Conservation (phyloP, 2,329 filamentous ascomycete species). For the Phialophora expanda region DNA sequence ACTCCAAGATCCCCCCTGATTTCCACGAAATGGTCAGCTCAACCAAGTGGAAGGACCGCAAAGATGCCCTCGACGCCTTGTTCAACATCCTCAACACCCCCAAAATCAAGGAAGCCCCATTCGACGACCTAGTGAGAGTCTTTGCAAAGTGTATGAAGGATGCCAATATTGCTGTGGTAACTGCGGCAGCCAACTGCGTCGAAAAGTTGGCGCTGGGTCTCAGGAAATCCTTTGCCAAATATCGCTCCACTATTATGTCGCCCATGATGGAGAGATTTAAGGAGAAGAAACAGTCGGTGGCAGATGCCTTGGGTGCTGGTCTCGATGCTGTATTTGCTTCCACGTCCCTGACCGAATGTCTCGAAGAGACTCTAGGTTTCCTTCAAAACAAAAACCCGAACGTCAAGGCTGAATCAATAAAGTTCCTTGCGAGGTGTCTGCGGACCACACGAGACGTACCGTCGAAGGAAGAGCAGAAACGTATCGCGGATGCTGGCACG, state of each 20-base stretch:
- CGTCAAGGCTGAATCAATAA: slow-evolving; percentile 93
- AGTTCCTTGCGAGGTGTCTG: slow-evolving; percentile 87
- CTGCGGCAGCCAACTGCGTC: slow-evolving; percentile 88
- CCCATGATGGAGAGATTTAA: slow-evolving; percentile 95
- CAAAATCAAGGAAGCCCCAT: slow-evolving; percentile 88
- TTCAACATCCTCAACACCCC: slow-evolving; percentile 79
- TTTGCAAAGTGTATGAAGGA: slow-evolving; percentile 99
- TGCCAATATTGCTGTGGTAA: slow-evolving; percentile 93
- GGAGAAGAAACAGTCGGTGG: slow-evolving; percentile 90
- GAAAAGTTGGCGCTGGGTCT: slow-evolving; percentile 87
- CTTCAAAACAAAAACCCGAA: slow-evolving; percentile 95
- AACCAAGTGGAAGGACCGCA: slow-evolving; percentile 97
- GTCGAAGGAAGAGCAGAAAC: slow-evolving; percentile 78
- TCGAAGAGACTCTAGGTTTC: slow-evolving; percentile 88
- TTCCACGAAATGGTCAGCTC: slow-evolving; percentile 84
- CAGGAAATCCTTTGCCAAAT: slow-evolving; percentile 76
- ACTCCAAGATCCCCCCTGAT: slow-evolving; percentile 78
- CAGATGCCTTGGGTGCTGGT: slow-evolving; percentile 84
- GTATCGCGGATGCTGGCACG: slow-evolving; percentile 85
- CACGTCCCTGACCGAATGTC: slow-evolving; percentile 77
- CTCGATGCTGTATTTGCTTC: slow-evolving; percentile 72
- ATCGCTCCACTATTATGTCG: slow-evolving; percentile 78
- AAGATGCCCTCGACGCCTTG: slow-evolving; percentile 87
- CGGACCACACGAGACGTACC: slow-evolving; percentile 83
- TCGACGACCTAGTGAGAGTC: slow-evolving; percentile 79